A percentile compares a stretch with the other conserved stretches of the same genome.
Evolutionary conservation across 202 grass and related monocot genomes (phyloP).

Genomic region (Saccharum hybrid): DNA sequence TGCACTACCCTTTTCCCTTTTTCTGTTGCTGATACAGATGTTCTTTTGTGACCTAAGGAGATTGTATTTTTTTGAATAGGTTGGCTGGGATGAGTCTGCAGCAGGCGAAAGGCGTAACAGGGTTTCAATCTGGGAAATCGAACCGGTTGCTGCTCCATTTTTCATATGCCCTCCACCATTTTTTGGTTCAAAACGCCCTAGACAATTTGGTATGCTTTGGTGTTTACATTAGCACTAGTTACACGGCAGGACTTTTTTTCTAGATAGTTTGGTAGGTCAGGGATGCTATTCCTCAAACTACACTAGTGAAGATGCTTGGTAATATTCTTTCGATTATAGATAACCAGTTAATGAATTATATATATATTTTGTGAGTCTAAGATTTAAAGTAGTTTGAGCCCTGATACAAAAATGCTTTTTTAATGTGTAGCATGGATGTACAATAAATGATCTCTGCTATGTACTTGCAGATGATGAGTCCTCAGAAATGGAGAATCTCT

Average conservation of each 20-base stretch:
- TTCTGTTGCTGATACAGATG: slow-evolving; percentile 22
- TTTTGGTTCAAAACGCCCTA: slow-evolving; percentile 82
- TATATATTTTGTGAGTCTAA: neutral
- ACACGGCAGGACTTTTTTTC: neutral
- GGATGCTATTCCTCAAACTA: neutral
- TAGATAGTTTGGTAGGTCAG: slow-evolving; percentile 24
- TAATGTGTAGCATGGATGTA: slow-evolving; percentile 4
- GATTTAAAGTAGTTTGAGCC: slow-evolving; percentile 7
- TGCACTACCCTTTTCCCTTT: neutral
- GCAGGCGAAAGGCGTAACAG: slow-evolving; percentile 91
- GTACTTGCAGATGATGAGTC: slow-evolving; percentile 82
- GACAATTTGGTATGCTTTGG: slow-evolving; percentile 62
- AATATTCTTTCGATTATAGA: neutral
- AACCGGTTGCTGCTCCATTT: slow-evolving; percentile 92
- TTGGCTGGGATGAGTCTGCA: slow-evolving; percentile 98
- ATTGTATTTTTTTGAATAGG: slow-evolving; percentile 52
- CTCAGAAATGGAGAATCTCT: slow-evolving; percentile 98
- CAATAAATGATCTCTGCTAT: slow-evolving; percentile 20
- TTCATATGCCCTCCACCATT: slow-evolving; percentile 96
- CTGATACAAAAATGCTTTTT: neutral
- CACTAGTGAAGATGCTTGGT: neutral
- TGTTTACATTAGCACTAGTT: slow-evolving; percentile 4
- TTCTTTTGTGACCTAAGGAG: slow-evolving; percentile 6
- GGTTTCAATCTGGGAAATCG: slow-evolving; percentile 99
- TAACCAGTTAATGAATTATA: neutral